A percentile compares a stretch with the other conserved stretches of the same genome.
Conservation (phyloP, 2,329 filamentous ascomycete species). For the Blastomyces gilchristii region DNA sequence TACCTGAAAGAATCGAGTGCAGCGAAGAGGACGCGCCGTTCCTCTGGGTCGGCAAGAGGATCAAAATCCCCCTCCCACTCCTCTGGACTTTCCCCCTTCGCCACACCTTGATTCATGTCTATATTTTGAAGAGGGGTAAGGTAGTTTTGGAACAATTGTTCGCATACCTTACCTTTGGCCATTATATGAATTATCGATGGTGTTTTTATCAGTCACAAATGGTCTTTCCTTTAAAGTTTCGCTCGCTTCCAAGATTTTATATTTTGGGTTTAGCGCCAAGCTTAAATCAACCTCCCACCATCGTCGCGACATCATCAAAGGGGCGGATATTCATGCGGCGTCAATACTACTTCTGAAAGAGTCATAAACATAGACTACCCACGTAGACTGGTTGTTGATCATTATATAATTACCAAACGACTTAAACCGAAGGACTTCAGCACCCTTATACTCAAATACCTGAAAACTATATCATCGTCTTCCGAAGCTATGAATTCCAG, state of each 20-base stretch:
- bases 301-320: too few relatives aligned
- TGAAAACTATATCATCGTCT: background rate
- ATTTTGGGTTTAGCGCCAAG: conserved; percentile 5
- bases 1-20: conserved; percentile 86
- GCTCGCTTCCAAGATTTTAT: background rate
- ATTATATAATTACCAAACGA: background rate
- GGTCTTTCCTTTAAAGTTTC: background rate
- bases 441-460: background rate
- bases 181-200: background rate
- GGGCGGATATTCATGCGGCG: background rate
- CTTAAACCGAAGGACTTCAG: background rate
- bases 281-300: conserved; percentile 6
- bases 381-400: background rate
- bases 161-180: background rate
- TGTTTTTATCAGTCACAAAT: background rate
- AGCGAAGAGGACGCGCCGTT: conserved; percentile 66
- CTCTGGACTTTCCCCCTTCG: conserved; percentile 8
- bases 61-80: conserved; percentile 55
- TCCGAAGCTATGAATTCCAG: background rate
- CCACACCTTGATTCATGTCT: background rate
- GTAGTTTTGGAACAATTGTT: background rate
- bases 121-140: background rate
- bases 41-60: conserved; percentile 63
- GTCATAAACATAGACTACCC: too few relatives aligned
- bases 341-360: background rate